Conservation (phyloP, 1,139 yeast species). For the Torulaspora pretoriensis region DNA sequence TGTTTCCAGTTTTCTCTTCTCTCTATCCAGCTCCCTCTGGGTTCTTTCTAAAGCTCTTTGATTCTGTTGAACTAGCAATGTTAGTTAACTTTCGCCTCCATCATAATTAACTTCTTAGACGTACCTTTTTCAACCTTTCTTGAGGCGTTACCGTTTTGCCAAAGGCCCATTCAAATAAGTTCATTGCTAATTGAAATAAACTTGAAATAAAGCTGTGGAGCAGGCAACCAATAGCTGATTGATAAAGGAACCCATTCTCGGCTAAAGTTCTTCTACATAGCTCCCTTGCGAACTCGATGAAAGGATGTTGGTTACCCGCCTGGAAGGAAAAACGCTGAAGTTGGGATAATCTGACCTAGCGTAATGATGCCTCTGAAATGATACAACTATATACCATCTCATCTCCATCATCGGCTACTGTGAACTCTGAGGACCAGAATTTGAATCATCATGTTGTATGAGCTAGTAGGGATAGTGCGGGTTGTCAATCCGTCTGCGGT, state of each 20-base stretch:
- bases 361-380: too few relatives aligned
- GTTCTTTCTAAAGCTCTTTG: constrained; percentile 93
- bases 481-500: constrained; percentile 53
- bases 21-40: constrained; percentile 87
- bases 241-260: too few relatives aligned
- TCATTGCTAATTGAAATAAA: constrained; percentile 38
- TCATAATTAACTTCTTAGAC: constrained; percentile 17
- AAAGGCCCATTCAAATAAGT: constrained; percentile 88
- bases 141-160: constrained; percentile 93
- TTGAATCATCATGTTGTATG: constrained; percentile 64
- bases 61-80: constrained; percentile 42
- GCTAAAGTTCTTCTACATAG: too few relatives aligned
- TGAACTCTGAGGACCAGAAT: neutral
- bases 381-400: too few relatives aligned
- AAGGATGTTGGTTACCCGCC: too few relatives aligned
- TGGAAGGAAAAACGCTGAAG: too few relatives aligned
- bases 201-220: too few relatives aligned
- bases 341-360: too few relatives aligned
- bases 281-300: too few relatives aligned
- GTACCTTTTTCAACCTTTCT: constrained; percentile 75
- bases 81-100: neutral
- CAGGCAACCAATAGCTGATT: too few relatives aligned
- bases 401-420: too few relatives aligned
- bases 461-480: constrained; percentile 85
- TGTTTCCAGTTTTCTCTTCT: constrained; percentile 73